These are phyloP conservation scores for Kwoniella dejecticola DNA, from an alignment of 768 basidiomycete species.

Conservation along the genomic window DNA sequence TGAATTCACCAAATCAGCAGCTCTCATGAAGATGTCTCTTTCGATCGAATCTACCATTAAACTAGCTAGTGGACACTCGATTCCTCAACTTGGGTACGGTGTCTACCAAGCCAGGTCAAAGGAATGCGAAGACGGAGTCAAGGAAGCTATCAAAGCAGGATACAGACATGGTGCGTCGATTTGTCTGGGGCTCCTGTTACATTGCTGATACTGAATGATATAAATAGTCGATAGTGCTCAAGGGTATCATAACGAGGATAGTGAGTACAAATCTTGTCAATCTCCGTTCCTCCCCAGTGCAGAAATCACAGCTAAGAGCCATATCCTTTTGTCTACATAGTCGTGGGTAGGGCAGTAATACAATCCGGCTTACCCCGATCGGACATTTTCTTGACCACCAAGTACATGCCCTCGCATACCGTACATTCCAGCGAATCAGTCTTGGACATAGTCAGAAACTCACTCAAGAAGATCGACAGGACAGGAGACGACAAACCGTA, in stretches of 20 bases:
- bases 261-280: constrained; percentile 9
- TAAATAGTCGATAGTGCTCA: constrained; percentile 22
- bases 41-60: constrained; percentile 32
- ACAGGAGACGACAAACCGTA: constrained; percentile 28
- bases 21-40: constrained; percentile 16
- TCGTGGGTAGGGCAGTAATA: constrained; percentile 30
- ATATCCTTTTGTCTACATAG: constrained; percentile 7
- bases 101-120: constrained; percentile 51
- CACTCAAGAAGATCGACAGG: constrained; percentile 31
- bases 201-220: neutral
- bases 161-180: constrained; percentile 44
- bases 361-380: constrained; percentile 23
- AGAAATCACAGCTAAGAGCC: constrained; percentile 3
- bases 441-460: constrained; percentile 13
- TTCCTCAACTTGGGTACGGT: constrained; percentile 55
- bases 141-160: constrained; percentile 40
- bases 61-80: constrained; percentile 34
- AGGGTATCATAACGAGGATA: constrained; percentile 29
- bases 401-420: constrained; percentile 27
- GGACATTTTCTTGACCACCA: constrained; percentile 34
- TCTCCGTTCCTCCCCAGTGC: too few relatives aligned
- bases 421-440: constrained; percentile 14
- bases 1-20: neutral
- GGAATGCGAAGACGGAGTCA: constrained; percentile 39
- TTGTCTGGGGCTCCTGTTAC: neutral